Evolutionary conservation across 306 rosid species (phyloP).

Genomic region (Cucurbita ficifolia): DNA sequence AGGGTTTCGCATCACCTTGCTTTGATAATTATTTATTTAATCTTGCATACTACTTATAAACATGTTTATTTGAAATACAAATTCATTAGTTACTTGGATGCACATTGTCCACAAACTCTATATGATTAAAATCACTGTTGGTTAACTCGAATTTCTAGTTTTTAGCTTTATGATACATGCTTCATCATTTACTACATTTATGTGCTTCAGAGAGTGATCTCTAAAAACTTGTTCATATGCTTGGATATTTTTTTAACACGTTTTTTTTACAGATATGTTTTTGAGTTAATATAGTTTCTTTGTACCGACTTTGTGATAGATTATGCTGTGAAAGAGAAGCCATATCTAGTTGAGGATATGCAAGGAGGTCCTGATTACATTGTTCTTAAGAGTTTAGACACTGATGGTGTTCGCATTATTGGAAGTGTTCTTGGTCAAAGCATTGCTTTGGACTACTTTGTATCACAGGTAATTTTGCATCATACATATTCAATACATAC

Average conservation of each 20-base stretch:
- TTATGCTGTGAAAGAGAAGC: conserved; percentile 86
- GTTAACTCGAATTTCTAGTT: background rate
- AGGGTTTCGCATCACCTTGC: background rate
- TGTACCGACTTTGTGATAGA: conserved; percentile 25
- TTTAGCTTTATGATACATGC: background rate
- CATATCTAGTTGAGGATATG: conserved; percentile 63
- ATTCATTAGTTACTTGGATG: background rate
- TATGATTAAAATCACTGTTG: background rate
- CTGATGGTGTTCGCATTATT: conserved; percentile 76
- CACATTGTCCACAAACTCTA: background rate
- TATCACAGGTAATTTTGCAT: conserved; percentile 55
- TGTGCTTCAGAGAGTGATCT: background rate
- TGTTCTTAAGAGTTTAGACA: conserved; percentile 68
- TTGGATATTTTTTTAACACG: background rate
- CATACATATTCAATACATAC: background rate
- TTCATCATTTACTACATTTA: background rate
- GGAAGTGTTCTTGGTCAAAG: conserved; percentile 97
- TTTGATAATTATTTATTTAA: background rate
- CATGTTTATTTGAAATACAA: background rate
- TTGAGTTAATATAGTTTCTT: background rate
- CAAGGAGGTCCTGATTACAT: conserved; percentile 85
- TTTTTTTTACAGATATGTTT: background rate
- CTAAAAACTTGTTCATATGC: background rate
- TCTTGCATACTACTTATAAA: background rate
- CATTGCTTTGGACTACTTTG: conserved; percentile 95